These are phyloP conservation scores for Punica granatum DNA, from an alignment of 345 rosid species.

Conservation along the genomic window DNA sequence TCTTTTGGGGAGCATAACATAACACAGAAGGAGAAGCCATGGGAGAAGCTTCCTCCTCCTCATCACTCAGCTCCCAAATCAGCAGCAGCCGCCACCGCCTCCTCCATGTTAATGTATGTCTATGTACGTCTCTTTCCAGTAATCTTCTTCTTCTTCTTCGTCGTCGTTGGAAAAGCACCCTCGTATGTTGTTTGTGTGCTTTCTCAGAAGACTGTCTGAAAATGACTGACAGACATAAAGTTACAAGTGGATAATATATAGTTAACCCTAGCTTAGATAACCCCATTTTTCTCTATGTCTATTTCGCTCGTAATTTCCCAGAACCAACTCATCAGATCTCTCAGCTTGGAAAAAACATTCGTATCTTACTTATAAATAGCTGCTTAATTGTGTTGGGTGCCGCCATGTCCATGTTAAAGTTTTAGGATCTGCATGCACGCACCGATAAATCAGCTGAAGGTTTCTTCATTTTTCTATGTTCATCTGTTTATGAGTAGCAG, in stretches of 20 bases:
- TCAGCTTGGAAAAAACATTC: neutral
- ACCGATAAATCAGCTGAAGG: neutral
- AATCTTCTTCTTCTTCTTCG: neutral
- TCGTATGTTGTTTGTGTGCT: neutral
- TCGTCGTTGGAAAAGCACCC: neutral
- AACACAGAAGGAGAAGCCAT: neutral
- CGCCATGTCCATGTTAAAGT: neutral
- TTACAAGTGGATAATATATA: too few species aligned
- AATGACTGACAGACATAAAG: neutral
- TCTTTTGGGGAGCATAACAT: slow-evolving; percentile 7
- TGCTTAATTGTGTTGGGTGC: neutral
- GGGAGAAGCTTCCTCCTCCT: slow-evolving; percentile 6
- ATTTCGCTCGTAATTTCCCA: slow-evolving; percentile 6
- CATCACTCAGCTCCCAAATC: neutral
- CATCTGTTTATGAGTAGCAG: too few species aligned
- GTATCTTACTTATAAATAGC: neutral
- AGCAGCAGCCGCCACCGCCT: slow-evolving; percentile 1
- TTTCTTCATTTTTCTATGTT: too few species aligned
- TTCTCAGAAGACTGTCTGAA: neutral
- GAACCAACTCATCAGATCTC: neutral
- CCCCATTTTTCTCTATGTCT: too few species aligned
- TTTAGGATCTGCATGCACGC: neutral
- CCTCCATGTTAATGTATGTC: neutral
- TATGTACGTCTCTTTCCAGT: neutral
- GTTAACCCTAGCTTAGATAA: too few species aligned